Conservation (phyloP, 163 green algal species). For the Chlamydomonas reinhardtii region DNA sequence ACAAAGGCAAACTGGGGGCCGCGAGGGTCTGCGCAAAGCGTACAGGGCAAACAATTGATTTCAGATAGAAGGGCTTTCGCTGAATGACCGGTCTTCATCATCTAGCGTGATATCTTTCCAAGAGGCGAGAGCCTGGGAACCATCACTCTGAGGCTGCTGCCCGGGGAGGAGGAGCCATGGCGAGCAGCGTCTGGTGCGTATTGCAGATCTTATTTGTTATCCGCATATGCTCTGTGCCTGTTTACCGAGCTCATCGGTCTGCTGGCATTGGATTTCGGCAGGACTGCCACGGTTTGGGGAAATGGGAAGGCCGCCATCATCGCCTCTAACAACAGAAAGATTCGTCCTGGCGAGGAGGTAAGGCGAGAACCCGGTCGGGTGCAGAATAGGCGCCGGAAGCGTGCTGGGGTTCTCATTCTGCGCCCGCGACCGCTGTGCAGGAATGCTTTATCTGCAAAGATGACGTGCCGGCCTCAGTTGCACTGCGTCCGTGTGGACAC, state of each 20-base stretch:
- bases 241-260: no score
- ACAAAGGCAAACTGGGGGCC: no score
- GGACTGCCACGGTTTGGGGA: constrained; percentile 56
- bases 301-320: constrained; percentile 49
- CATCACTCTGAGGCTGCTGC: no score
- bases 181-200: neutral
- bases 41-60: no score
- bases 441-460: constrained; percentile 64
- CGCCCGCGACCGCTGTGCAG: neutral
- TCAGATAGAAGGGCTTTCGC: no score
- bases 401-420: neutral
- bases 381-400: neutral
- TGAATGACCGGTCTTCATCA: no score
- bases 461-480: constrained; percentile 61
- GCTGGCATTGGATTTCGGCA: neutral
- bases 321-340: constrained; percentile 2
- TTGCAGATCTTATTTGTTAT: neutral
- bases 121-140: neutral
- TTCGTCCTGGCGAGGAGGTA: constrained; percentile 58
- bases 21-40: no score
- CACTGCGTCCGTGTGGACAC: constrained; percentile 64
- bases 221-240: neutral
- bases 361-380: neutral
- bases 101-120: no score
- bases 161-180: no score